These are phyloP conservation scores for Cryptococcus sp. DNA, from an alignment of 1,284 basidiomycete species.

Conservation along the genomic window DNA sequence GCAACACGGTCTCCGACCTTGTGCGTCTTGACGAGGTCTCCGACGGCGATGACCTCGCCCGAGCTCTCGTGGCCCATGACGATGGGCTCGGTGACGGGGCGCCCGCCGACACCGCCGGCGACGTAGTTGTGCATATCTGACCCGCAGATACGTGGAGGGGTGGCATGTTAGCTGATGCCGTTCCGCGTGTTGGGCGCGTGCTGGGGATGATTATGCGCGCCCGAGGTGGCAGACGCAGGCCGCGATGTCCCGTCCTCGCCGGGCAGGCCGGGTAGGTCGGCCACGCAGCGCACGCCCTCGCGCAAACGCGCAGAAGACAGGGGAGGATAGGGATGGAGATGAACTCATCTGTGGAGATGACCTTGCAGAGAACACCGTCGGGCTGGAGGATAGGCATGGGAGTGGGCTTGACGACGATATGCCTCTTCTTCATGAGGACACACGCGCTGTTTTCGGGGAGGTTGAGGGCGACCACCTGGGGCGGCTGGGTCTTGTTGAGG, in stretches of 20 bases:
- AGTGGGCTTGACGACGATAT: constrained; percentile 32
- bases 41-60: constrained; percentile 47
- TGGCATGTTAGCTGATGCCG: constrained; percentile 2
- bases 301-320: neutral
- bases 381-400: constrained; percentile 44
- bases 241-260: no score
- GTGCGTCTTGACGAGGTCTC: constrained; percentile 43
- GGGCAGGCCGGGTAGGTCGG: no score
- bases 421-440: constrained; percentile 38
- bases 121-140: constrained; percentile 45
- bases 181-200: neutral
- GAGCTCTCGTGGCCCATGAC: constrained; percentile 50
- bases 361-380: constrained; percentile 45
- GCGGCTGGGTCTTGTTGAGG: constrained; percentile 36
- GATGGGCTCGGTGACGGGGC: constrained; percentile 45
- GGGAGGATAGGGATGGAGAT: neutral
- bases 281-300: neutral
- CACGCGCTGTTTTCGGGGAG: constrained; percentile 38
- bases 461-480: constrained; percentile 32
- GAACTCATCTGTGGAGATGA: constrained; percentile 39
- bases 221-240: no score
- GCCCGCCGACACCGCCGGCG: constrained; percentile 43
- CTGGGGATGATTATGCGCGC: neutral
- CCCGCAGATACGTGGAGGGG: constrained; percentile 39
- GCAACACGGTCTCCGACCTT: constrained; percentile 53